These are phyloP conservation scores for Fusarium sterilihyphosum DNA, from an alignment of 2,329 filamentous ascomycete genomes.

Conservation along the genomic window DNA sequence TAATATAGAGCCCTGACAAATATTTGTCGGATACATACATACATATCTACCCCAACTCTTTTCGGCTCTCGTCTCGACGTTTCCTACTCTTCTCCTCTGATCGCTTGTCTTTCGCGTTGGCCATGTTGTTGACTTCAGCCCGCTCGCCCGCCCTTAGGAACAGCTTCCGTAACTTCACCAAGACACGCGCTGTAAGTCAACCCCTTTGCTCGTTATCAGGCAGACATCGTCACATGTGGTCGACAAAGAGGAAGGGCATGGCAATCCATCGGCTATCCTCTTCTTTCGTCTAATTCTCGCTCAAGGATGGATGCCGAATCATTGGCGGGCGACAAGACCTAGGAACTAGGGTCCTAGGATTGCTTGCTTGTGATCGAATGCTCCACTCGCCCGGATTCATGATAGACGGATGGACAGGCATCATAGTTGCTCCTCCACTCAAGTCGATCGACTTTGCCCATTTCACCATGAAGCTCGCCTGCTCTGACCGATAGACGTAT, in stretches of 20 bases:
- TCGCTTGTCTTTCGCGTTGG: conserved; percentile 31
- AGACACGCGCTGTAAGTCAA: conserved; percentile 41
- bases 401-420: not conserved
- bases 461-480: not conserved
- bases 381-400: conserved; percentile 9
- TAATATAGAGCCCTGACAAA: conserved; percentile 28
- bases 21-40: conserved; percentile 16
- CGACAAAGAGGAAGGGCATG: not conserved
- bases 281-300: not conserved
- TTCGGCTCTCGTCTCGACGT: not conserved
- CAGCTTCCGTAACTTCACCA: conserved; percentile 46
- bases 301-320: conserved; percentile 11
- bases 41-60: conserved; percentile 16
- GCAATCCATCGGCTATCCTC: not conserved
- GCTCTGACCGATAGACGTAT: not conserved
- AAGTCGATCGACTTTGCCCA: not conserved
- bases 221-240: not conserved
- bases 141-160: conserved; percentile 49
- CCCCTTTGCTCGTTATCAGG: not conserved
- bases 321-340: conserved; percentile 7
- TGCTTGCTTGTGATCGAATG: conserved; percentile 29
- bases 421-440: not conserved
- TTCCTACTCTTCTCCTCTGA: conserved; percentile 1
- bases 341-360: conserved; percentile 9
- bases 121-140: conserved; percentile 52